Percentiles rank a stretch among this genome's conserved stretches.
Conservation (phyloP, 2,329 filamentous ascomycete genomes). For the Pseudogymnoascus sp. region DNA sequence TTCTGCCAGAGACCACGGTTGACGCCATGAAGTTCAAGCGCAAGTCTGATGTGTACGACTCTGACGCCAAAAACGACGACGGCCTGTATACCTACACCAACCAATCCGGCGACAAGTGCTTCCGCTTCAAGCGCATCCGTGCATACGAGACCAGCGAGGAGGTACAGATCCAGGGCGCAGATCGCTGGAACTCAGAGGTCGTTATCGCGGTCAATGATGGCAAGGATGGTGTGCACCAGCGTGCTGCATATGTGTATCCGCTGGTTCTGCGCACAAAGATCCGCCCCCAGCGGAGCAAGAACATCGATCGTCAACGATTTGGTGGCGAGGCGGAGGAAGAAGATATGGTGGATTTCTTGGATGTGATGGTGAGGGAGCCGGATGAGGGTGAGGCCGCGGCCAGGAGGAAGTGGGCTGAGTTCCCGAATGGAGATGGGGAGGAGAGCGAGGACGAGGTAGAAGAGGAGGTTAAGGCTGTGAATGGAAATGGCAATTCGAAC, state of each 20-base stretch:
- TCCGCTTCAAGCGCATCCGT: slow-evolving; percentile 54
- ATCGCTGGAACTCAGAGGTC: slow-evolving; percentile 58
- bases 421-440: slow-evolving; percentile 23
- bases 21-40: slow-evolving; percentile 50
- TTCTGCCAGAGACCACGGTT: slow-evolving; percentile 44
- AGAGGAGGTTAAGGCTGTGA: neutral
- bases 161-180: slow-evolving; percentile 46
- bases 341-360: slow-evolving; percentile 48
- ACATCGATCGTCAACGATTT: slow-evolving; percentile 43
- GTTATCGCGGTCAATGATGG: slow-evolving; percentile 52
- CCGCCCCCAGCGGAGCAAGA: slow-evolving; percentile 55
- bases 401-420: slow-evolving; percentile 43
- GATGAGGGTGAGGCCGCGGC: slow-evolving; percentile 45
- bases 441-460: slow-evolving; percentile 21
- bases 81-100: slow-evolving; percentile 47
- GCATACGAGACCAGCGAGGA: slow-evolving; percentile 54
- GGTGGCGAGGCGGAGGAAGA: slow-evolving; percentile 33
- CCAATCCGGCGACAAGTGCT: slow-evolving; percentile 41
- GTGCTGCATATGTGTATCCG: slow-evolving; percentile 61
- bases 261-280: slow-evolving; percentile 58
- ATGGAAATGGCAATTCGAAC: neutral
- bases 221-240: slow-evolving; percentile 41
- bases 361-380: slow-evolving; percentile 49
- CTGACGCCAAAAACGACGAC: slow-evolving; percentile 43
- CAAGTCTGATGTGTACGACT: slow-evolving; percentile 52